Evolutionary conservation across 257 asterid genomes (phyloP).

Genomic region (Nicotiana tabacum): DNA sequence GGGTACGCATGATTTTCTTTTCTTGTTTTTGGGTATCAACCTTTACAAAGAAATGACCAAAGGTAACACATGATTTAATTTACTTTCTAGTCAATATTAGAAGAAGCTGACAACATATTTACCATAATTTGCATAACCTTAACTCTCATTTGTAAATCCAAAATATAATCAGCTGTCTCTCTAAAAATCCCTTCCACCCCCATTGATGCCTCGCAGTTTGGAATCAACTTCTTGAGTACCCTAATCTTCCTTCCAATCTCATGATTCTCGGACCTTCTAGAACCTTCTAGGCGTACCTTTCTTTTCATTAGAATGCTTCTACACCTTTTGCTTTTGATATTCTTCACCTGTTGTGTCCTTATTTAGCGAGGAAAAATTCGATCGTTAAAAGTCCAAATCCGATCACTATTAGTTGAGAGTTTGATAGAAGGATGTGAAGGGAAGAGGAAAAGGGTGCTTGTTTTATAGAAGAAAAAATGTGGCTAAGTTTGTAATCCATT

Average conservation of each 20-base stretch:
- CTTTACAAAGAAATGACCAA: neutral
- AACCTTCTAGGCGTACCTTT: conserved; percentile 27
- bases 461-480: conserved; percentile 14
- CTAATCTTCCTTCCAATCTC: conserved; percentile 40
- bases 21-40: neutral
- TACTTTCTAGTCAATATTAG: neutral
- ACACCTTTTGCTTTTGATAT: conserved; percentile 8
- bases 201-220: conserved; percentile 32
- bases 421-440: neutral
- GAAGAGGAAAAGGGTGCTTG: neutral
- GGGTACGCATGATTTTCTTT: neutral
- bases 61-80: neutral
- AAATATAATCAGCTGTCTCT: conserved; percentile 60
- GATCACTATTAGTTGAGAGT: too few species aligned
- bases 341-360: neutral
- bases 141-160: conserved; percentile 48
- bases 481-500: conserved; percentile 7
- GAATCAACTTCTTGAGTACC: conserved; percentile 49
- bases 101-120: conserved; percentile 22
- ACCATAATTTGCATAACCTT: conserved; percentile 56
- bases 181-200: conserved; percentile 42
- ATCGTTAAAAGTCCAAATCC: too few species aligned
- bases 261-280: conserved; percentile 4
- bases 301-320: conserved; percentile 33
- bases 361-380: neutral